These are phyloP conservation scores for Nothophaeocryptopus gaeumannii DNA, from an alignment of 2,329 filamentous ascomycete species.

Conservation along the genomic window DNA sequence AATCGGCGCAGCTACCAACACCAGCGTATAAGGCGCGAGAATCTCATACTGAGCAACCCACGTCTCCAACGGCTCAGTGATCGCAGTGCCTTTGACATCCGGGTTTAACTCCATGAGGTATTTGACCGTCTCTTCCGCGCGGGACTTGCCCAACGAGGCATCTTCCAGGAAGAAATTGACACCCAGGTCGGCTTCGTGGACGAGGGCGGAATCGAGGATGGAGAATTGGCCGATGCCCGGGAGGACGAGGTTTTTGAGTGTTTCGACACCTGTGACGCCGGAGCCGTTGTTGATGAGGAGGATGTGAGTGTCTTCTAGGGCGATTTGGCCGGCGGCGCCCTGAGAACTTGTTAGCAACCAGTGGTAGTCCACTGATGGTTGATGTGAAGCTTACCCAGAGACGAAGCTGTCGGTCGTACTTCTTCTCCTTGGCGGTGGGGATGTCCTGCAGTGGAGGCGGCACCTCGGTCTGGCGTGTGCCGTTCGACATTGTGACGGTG, in stretches of 20 bases:
- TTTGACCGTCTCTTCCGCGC: slow-evolving; percentile 74
- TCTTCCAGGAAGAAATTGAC: slow-evolving; percentile 97
- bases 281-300: slow-evolving; percentile 81
- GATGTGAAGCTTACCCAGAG: slow-evolving; percentile 59
- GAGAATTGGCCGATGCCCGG: slow-evolving; percentile 90
- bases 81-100: slow-evolving; percentile 76
- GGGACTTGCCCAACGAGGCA: slow-evolving; percentile 68
- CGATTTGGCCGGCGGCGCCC: slow-evolving; percentile 83
- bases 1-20: slow-evolving; percentile 61
- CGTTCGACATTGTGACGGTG: slow-evolving; percentile 18
- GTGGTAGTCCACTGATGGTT: background rate
- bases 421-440: slow-evolving; percentile 59
- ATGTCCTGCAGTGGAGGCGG: slow-evolving; percentile 48
- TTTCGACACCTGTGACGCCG: slow-evolving; percentile 85
- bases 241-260: slow-evolving; percentile 94
- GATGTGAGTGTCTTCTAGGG: slow-evolving; percentile 87
- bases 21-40: slow-evolving; percentile 55
- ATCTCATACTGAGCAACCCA: slow-evolving; percentile 43
- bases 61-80: slow-evolving; percentile 50
- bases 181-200: slow-evolving; percentile 80
- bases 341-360: background rate
- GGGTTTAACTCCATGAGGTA: slow-evolving; percentile 86
- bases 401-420: slow-evolving; percentile 92
- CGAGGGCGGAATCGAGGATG: slow-evolving; percentile 75
- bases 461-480: slow-evolving; percentile 29